A percentile compares a stretch with the other conserved stretches of the same genome.
phyloP scores from a whole-genome alignment of 2,329 filamentous ascomycete species.

The Nectriaceae sp. region DNA sequence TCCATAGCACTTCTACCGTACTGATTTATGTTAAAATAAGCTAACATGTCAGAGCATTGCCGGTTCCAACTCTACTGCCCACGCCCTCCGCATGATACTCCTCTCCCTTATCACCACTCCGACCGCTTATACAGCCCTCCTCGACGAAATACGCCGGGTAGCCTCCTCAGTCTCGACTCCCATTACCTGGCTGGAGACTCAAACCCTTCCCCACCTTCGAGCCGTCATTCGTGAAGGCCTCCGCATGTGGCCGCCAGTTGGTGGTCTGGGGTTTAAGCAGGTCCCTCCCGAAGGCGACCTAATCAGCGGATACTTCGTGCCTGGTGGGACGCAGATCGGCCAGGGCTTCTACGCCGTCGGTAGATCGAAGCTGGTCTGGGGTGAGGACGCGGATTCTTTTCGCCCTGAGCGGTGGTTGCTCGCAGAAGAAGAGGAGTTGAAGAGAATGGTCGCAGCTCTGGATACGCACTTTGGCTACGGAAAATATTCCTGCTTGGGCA shows the following conservation, averaged over 20 bases:
- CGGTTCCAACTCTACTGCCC: conserved; percentile 62
- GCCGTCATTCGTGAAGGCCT: conserved; percentile 59
- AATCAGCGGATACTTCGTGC: conserved; percentile 52
- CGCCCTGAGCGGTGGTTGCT: conserved; percentile 58
- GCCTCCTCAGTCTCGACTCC: conserved; percentile 35
- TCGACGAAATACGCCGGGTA: conserved; percentile 47
- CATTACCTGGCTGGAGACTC: conserved; percentile 49
- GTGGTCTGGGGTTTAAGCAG: conserved; percentile 53
- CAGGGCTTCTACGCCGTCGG: conserved; percentile 58
- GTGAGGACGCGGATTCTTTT: conserved; percentile 52
- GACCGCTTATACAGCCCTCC: conserved; percentile 41
- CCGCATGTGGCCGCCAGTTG: conserved; percentile 57
- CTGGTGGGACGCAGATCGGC: conserved; percentile 54
- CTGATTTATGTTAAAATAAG: rapidly evolving
- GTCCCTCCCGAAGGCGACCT: conserved; percentile 54
- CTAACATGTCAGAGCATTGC: conserved; percentile 46
- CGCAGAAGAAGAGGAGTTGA: conserved; percentile 31
- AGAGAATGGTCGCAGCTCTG: conserved; percentile 37
- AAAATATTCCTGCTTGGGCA: conserved; percentile 47
- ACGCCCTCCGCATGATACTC: conserved; percentile 52
- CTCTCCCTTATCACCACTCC: conserved; percentile 51
- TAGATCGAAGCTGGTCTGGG: conserved; percentile 49
- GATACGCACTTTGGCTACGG: conserved; percentile 50
- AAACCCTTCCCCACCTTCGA: conserved; percentile 55
- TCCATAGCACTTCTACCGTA: not conserved